Evolutionary conservation across 2,329 filamentous ascomycete species (phyloP), one percentile per base, ranked within the genome.

Genomic region (Diaporthe caulivora): DNA sequence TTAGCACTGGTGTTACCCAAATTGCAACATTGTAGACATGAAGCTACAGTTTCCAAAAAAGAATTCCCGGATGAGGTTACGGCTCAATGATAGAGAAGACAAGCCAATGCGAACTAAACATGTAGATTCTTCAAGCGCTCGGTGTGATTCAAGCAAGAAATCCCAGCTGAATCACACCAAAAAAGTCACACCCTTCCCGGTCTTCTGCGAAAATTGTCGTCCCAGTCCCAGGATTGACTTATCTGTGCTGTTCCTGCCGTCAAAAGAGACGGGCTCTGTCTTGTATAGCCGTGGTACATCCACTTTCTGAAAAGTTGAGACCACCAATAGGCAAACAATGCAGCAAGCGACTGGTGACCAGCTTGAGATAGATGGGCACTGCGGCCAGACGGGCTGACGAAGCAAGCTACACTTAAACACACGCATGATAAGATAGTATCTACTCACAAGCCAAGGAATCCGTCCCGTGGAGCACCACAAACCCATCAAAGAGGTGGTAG

Each of bases 401-500:
- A 40, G 55, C 55, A 58, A 58, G n/a, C 55, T 6, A 15, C 17
- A 10, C 17, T 18, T 1, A 6, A 54, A 29, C 1, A 53, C 21
- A 53, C 21, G 31, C n/a, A 11, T 5, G 29, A 42, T 9, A 53
- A 29, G 18, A 53, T 13, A 29, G 18, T 7, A 1, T 13, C 15
- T 21, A 71, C 69, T 71, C 40, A 71, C 69, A 98, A 24, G 93
- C 94, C 68, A 98, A 86, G 57, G 94, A 97, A 83, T 98, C 95
- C 9, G 95, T 98, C 75, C 95, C 95, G 82, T 98, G 95, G 44
- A 97, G 90, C 53, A 98, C 92, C 29, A 98, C 94, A 80, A 98
- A 98, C 26, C 94, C 95, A 81, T 98, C 95, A 79, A 95, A 98
- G 0, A 94, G 88, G 76, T 92, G 92, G 82, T 98, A 98, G 83